Conservation (phyloP, 1,284 basidiomycete genomes). For the Waitea zeae region DNA sequence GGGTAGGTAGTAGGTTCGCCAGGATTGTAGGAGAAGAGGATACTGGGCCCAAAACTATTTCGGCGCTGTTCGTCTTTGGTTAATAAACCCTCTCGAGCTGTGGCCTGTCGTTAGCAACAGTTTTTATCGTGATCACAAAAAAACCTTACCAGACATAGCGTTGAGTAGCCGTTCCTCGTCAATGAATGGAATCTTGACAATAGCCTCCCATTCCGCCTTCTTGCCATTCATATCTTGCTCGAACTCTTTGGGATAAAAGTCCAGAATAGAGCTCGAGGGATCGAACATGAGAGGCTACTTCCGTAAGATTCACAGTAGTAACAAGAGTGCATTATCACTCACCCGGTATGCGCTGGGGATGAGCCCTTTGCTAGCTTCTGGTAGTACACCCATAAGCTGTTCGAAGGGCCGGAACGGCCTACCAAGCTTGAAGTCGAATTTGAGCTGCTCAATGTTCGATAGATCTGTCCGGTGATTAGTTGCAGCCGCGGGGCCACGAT, state of each 20-base stretch:
- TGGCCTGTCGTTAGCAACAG: slow-evolving; percentile 3
- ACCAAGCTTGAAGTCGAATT: slow-evolving; percentile 77
- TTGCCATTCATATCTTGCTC: slow-evolving; percentile 95
- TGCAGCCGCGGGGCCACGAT: neutral
- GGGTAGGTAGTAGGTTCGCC: slow-evolving; percentile 57
- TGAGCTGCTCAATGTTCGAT: slow-evolving; percentile 57
- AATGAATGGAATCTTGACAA: slow-evolving; percentile 99
- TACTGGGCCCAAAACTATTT: slow-evolving; percentile 70
- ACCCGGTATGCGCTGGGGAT: slow-evolving; percentile 80
- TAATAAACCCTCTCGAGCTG: slow-evolving; percentile 63
- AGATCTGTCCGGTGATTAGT: slow-evolving; percentile 39
- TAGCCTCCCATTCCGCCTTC: slow-evolving; percentile 97
- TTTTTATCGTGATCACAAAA: slow-evolving; percentile 1
- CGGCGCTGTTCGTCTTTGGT: slow-evolving; percentile 63
- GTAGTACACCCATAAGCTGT: slow-evolving; percentile 97
- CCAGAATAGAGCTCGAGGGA: slow-evolving; percentile 74
- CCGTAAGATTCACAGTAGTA: neutral
- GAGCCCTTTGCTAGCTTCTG: slow-evolving; percentile 75
- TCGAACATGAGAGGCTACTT: slow-evolving; percentile 79
- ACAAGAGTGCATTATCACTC: too few relatives aligned
- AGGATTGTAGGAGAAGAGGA: slow-evolving; percentile 60
- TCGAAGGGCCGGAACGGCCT: slow-evolving; percentile 89
- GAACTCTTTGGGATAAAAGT: slow-evolving; percentile 90
- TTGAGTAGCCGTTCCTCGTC: slow-evolving; percentile 66
- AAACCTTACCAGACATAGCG: slow-evolving; percentile 59